phyloP scores from a whole-genome alignment of 2,329 filamentous ascomycete species.

The Venturia effusa region DNA sequence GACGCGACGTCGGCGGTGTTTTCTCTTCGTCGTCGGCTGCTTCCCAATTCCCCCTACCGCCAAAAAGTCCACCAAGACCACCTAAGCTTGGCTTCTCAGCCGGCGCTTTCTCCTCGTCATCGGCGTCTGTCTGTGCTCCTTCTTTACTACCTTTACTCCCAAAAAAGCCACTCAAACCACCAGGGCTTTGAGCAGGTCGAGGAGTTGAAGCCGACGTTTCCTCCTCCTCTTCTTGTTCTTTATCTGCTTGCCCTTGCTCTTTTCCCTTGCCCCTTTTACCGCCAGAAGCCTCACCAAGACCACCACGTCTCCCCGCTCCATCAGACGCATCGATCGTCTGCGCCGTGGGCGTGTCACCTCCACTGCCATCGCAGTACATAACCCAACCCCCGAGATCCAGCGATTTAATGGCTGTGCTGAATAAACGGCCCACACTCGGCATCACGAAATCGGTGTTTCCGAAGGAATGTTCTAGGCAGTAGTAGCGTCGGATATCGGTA shows the following conservation, averaged over 20 bases:
- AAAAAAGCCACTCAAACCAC: too few relatives aligned
- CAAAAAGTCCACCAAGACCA: too few relatives aligned
- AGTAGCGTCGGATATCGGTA: conserved; percentile 17
- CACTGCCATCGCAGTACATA: conserved; percentile 37
- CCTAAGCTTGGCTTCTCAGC: too few relatives aligned
- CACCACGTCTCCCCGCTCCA: background rate
- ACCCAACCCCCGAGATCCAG: conserved; percentile 55
- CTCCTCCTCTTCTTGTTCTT: background rate
- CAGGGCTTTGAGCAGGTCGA: background rate
- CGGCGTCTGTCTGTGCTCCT: too few relatives aligned
- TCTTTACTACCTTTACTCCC: too few relatives aligned
- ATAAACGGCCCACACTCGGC: background rate
- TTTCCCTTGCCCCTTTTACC: background rate
- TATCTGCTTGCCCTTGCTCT: background rate
- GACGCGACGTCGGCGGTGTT: background rate
- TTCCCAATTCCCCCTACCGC: too few relatives aligned
- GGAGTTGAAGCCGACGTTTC: background rate
- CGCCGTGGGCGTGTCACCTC: background rate
- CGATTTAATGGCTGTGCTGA: conserved; percentile 53
- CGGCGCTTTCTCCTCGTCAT: too few relatives aligned
- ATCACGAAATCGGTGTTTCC: background rate
- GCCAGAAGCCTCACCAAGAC: background rate
- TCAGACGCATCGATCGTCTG: conserved; percentile 18
- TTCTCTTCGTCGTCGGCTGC: too few relatives aligned
- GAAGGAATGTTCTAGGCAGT: background rate